phyloP scores from a whole-genome alignment of 1,284 basidiomycete genomes.

The Wolfiporia cocos region DNA sequence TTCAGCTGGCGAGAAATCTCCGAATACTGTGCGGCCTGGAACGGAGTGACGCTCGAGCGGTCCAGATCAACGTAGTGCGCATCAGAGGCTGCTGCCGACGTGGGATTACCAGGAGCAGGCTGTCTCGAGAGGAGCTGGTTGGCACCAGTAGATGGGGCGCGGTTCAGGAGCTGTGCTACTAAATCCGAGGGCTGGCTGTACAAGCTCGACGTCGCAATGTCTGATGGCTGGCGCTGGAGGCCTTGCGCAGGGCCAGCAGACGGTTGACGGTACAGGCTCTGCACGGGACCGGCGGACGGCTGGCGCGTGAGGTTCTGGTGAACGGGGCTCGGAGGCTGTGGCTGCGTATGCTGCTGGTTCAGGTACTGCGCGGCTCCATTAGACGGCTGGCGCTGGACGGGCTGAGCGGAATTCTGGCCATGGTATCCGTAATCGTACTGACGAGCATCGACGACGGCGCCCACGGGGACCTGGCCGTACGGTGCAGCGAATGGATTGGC shows the following conservation, averaged over 20 bases:
- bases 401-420: constrained; percentile 11
- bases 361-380: constrained; percentile 13
- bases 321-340: constrained; percentile 19
- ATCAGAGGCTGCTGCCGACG: constrained; percentile 10
- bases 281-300: constrained; percentile 16
- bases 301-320: constrained; percentile 16
- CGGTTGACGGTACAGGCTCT: constrained; percentile 16
- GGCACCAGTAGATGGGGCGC: constrained; percentile 3
- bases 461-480: constrained; percentile 27
- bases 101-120: neutral
- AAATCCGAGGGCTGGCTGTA: constrained; percentile 8
- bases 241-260: constrained; percentile 14
- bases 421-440: constrained; percentile 22
- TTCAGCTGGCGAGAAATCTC: constrained; percentile 57
- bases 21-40: constrained; percentile 67
- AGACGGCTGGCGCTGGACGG: constrained; percentile 20
- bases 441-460: constrained; percentile 23
- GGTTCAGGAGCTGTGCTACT: constrained; percentile 10
- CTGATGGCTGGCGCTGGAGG: constrained; percentile 11
- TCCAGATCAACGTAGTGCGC: constrained; percentile 54
- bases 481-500: constrained; percentile 32
- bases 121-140: neutral
- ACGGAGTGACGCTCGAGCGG: constrained; percentile 65
- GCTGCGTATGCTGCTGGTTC: neutral
- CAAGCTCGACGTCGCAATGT: constrained; percentile 3